Evolutionary conservation across 163 green algal genomes (phyloP).

Genomic region (Chloromonas sp.): DNA sequence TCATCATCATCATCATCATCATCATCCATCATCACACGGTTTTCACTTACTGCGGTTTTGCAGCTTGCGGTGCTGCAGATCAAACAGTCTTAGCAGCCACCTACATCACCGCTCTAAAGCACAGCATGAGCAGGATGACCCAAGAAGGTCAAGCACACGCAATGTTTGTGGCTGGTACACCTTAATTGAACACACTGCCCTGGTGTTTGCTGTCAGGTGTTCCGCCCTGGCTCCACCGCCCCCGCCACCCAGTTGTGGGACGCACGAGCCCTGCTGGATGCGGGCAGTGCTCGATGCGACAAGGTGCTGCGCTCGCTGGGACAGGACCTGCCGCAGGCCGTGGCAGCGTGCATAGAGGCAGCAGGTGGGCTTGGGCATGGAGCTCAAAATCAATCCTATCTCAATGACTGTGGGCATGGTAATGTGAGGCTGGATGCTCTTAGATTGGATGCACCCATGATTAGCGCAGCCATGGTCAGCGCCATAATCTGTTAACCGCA

Average conservation of each 20-base stretch:
- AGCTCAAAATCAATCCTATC: too few relatives aligned
- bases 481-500: neutral
- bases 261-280: constrained; percentile 73
- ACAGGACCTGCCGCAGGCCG: constrained; percentile 51
- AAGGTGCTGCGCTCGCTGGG: constrained; percentile 61
- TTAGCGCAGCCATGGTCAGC: neutral
- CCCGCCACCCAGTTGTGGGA: constrained; percentile 77
- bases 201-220: constrained; percentile 32
- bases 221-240: constrained; percentile 67
- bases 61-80: neutral
- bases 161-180: neutral
- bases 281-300: constrained; percentile 56
- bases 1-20: neutral
- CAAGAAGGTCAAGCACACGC: neutral
- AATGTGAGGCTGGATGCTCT: too few relatives aligned
- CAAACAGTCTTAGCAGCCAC: neutral
- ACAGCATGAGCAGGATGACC: neutral
- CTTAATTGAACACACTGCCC: neutral
- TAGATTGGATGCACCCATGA: neutral
- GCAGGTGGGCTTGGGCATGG: constrained; percentile 25
- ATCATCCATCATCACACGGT: neutral
- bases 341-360: constrained; percentile 64
- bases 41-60: neutral
- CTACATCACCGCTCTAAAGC: neutral
- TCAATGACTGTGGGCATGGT: too few relatives aligned